Evolutionary conservation across 306 rosid genomes (phyloP).

Genomic region (Acacia acuminata): DNA sequence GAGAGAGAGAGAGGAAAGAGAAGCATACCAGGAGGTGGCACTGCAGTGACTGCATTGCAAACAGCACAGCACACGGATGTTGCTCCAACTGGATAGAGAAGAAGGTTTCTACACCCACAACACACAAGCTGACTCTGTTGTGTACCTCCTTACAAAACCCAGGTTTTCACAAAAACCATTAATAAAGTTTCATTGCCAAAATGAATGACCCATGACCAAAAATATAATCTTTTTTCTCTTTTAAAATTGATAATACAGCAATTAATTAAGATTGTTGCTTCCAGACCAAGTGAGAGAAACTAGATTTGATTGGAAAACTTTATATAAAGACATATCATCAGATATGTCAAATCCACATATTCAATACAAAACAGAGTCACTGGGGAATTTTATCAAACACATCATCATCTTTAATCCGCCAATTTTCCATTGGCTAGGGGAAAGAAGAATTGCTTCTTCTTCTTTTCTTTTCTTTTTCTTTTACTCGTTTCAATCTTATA

Average conservation of each 20-base stretch:
- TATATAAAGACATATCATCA: conserved; percentile 6
- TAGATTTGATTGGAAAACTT: background rate
- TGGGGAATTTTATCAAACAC: conserved; percentile 15
- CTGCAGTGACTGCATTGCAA: conserved; percentile 95
- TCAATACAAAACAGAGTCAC: conserved; percentile 18
- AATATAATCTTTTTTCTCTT: background rate
- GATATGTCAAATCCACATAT: conserved; percentile 28
- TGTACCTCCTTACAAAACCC: conserved; percentile 48
- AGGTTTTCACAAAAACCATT: conserved; percentile 28
- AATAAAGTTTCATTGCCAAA: conserved; percentile 18
- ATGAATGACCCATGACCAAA: background rate
- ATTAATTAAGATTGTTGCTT: conserved; percentile 13
- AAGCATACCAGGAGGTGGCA: conserved; percentile 89
- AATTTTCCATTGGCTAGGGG: background rate
- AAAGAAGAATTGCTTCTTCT: background rate
- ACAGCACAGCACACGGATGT: conserved; percentile 98
- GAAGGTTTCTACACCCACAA: conserved; percentile 94
- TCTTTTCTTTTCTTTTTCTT: background rate
- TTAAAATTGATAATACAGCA: background rate
- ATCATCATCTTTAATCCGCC: conserved; percentile 16
- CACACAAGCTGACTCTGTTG: conserved; percentile 99
- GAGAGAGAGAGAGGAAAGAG: conserved; percentile 11
- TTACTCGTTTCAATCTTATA: background rate
- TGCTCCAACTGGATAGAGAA: conserved; percentile 92
- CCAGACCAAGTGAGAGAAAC: conserved; percentile 21